phyloP scores from a whole-genome alignment of 129 eudicot genomes.

The Escallonia rubra region DNA sequence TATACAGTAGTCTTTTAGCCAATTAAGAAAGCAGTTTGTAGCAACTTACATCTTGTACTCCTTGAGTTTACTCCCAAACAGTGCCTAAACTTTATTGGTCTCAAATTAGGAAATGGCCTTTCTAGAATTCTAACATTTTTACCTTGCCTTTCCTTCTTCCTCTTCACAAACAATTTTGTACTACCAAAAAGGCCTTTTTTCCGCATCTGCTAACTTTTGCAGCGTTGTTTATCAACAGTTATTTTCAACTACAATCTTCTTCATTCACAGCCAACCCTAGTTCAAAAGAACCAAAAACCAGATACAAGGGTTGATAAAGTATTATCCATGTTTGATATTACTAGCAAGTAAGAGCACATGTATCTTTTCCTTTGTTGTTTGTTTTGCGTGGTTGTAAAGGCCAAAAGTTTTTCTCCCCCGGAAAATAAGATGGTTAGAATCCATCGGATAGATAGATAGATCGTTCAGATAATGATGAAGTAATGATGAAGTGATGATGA shows the following conservation, averaged over 20 bases:
- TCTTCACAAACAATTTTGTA: conserved; percentile 5
- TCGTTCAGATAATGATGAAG: conserved; percentile 74
- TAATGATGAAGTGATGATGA: conserved; percentile 37
- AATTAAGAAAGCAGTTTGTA: conserved; percentile 19
- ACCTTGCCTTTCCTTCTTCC: not conserved
- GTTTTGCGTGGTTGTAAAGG: conserved; percentile 10
- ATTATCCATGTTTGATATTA: too few species aligned
- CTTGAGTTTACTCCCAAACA: conserved; percentile 36
- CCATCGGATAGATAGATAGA: conserved; percentile 18
- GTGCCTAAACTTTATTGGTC: conserved; percentile 4
- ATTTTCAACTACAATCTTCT: not conserved
- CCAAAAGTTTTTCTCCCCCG: conserved; percentile 30
- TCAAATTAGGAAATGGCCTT: not conserved
- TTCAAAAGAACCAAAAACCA: too few species aligned
- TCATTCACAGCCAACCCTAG: too few species aligned
- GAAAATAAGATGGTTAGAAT: conserved; percentile 34
- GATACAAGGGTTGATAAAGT: too few species aligned
- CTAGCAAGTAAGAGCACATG: not conserved
- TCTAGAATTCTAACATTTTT: not conserved
- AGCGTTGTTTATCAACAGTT: conserved; percentile 29
- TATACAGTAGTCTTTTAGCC: conserved; percentile 25
- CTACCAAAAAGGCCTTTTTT: conserved; percentile 39
- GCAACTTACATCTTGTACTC: conserved; percentile 12
- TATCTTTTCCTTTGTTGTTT: not conserved
- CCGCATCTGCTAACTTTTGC: conserved; percentile 16